Percentiles rank a stretch among this genome's conserved stretches.
These are phyloP conservation scores for Globisporangium nagaii DNA, from an alignment of 352 stramenopile species.

Conservation along the genomic window DNA sequence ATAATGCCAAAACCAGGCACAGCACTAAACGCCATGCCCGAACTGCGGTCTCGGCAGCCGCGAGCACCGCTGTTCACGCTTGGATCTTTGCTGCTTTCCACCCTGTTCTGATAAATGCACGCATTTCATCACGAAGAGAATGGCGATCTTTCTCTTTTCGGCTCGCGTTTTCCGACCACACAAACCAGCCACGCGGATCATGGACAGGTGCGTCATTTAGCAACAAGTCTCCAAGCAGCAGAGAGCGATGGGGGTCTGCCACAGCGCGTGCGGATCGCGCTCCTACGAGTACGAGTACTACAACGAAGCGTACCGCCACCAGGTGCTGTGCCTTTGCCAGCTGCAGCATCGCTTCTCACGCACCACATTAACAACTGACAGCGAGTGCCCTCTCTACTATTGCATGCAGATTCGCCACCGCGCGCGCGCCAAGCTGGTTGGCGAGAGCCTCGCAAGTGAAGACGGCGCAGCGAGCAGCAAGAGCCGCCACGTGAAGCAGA, in stretches of 20 bases:
- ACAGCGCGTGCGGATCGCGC: conserved; percentile 42
- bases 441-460: neutral
- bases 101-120: neutral
- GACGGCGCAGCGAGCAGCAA: neutral
- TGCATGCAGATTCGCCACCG: conserved; percentile 13
- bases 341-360: too few relatives aligned
- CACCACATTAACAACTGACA: too few relatives aligned
- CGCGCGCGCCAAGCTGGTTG: conserved; percentile 12
- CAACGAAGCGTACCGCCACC: conserved; percentile 40
- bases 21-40: too few relatives aligned
- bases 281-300: conserved; percentile 58
- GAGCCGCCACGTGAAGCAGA: conserved; percentile 7
- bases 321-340: conserved; percentile 16
- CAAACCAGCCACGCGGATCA: neutral
- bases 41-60: too few relatives aligned
- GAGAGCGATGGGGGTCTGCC: conserved; percentile 45
- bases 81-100: neutral
- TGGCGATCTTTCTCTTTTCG: neutral
- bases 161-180: neutral
- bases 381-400: conserved; percentile 4
- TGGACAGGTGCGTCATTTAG: neutral
- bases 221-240: too few relatives aligned
- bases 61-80: too few relatives aligned
- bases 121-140: neutral
- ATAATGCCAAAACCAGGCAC: neutral